Evolutionary conservation across 1,284 basidiomycete genomes (phyloP), one percentile per base, ranked within the genome.

Genomic region (Moesziomyces globuligerus): DNA sequence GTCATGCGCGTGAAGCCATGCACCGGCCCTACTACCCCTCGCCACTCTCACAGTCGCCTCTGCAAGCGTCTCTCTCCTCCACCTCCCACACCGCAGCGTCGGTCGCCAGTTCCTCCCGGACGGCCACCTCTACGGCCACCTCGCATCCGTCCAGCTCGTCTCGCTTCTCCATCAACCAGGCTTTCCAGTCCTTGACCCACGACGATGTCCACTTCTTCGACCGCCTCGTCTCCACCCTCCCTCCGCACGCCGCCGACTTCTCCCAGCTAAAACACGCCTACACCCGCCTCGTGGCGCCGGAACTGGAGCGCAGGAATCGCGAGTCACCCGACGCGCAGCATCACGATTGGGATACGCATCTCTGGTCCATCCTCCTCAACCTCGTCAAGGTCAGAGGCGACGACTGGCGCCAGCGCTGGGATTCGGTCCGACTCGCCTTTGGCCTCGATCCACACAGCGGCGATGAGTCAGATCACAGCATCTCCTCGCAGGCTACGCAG

Each of bases 351-450:
- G 76, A 78, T 26, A 64, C 72, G 7, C 65, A 71, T 5, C 60
- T 79, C n/a, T 81, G 80, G 80, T 71, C 78, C 39, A 68, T 70
- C 37, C 58, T 80, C 25, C 71, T 81, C 25, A 67, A 74, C 28
- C 58, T 81, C 7, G 72, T 80, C 38, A 78, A 77, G 40, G 76
- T 81, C 2, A 53, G 79, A 5, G 80, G 78, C 5, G 46, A 43
- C 3, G 69, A 60, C 25, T 81, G 80, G 80, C 38, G 53, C n/a
- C 69, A 78, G 41, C 59, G 79, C 8, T 81, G 80, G 80, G 79
- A 81, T 29, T 58, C 70, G 15, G 76, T 81, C 15, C 58, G 79
- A 10, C 46, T 79, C 13, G 66, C 73, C 0, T 50, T 80, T 17
- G 80, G 80, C n/a, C 61, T 78, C 17, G 77, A 79, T 39, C 74